Evolutionary conservation across 305 asterid genomes (phyloP).

Genomic region (Ajuga reptans): DNA sequence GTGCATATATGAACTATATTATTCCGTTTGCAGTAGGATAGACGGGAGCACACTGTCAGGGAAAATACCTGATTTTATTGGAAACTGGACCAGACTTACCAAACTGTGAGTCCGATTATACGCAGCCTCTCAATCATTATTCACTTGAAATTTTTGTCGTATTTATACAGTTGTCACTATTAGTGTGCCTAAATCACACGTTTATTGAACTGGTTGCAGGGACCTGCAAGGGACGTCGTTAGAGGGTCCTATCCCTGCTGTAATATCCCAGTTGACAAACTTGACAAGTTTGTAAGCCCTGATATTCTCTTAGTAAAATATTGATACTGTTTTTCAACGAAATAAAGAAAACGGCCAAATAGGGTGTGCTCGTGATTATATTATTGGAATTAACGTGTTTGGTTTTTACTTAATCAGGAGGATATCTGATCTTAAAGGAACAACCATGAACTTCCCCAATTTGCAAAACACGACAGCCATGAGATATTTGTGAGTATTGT

Average conservation of each 20-base stretch:
- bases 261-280: conserved; percentile 43
- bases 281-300: conserved; percentile 48
- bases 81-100: conserved; percentile 53
- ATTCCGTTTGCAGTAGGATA: conserved; percentile 63
- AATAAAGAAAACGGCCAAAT: neutral
- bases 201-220: conserved; percentile 36
- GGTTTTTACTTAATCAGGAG: conserved; percentile 37
- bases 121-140: neutral
- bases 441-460: conserved; percentile 45
- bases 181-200: neutral
- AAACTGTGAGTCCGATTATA: conserved; percentile 51
- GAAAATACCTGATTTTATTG: conserved; percentile 65
- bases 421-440: conserved; percentile 53
- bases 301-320: conserved; percentile 1
- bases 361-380: neutral
- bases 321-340: neutral
- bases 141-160: neutral
- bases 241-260: conserved; percentile 75
- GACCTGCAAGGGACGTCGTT: conserved; percentile 76
- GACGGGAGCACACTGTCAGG: conserved; percentile 68
- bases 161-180: neutral
- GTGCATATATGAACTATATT: neutral
- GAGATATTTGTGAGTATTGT: conserved; percentile 41
- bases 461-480: conserved; percentile 30
- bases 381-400: neutral